A percentile compares a stretch with the other conserved stretches of the same genome.
These are phyloP conservation scores for Aurantiochytrium sp. DNA, from an alignment of 108 stramenopile species.

Conservation along the genomic window DNA sequence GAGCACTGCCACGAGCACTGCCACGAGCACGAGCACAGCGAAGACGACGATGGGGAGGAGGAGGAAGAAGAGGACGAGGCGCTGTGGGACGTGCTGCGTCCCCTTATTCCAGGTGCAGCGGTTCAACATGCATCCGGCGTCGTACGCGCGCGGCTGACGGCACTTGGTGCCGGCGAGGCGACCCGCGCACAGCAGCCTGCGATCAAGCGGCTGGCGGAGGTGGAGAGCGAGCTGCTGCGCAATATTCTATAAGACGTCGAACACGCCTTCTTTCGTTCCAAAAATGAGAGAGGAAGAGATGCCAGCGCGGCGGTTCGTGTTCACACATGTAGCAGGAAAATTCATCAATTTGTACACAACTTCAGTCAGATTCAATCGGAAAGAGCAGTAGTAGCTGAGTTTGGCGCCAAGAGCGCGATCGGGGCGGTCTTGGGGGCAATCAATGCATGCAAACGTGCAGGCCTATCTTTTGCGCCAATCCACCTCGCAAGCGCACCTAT, in stretches of 20 bases:
- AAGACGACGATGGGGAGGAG: background rate
- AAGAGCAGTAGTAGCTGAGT: background rate
- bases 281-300: background rate
- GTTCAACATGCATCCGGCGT: background rate
- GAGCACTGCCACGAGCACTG: too few species aligned
- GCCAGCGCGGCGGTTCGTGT: background rate
- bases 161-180: too few species aligned
- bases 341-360: background rate
- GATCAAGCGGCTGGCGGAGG: background rate
- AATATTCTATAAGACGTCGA: background rate
- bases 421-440: background rate
- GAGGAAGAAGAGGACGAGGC: background rate
- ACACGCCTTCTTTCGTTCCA: background rate
- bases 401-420: background rate
- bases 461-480: too few species aligned
- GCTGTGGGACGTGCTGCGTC: background rate
- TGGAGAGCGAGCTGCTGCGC: background rate
- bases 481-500: too few species aligned
- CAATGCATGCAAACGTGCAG: background rate
- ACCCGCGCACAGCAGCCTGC: background rate
- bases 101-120: background rate
- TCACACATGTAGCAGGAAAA: too few species aligned
- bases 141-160: background rate
- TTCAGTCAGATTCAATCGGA: constrained; percentile 19
- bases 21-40: background rate